Evolutionary conservation across 305 asterid genomes (phyloP).

Genomic region (Fraxinus sp.): DNA sequence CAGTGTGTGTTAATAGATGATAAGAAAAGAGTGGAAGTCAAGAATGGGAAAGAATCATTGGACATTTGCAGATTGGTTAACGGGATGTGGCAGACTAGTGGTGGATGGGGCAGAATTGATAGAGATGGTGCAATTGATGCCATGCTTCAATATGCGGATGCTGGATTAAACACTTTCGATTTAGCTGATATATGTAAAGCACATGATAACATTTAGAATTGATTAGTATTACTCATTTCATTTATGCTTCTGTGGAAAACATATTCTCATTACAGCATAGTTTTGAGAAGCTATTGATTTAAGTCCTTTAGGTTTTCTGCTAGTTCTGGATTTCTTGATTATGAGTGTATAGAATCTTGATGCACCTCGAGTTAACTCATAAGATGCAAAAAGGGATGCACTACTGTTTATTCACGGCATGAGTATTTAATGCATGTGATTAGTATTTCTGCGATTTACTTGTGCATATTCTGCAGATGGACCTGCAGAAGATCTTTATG

Average conservation of each 20-base stretch:
- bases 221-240: neutral
- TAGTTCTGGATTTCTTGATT: neutral
- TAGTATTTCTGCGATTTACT: neutral
- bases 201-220: slow-evolving; percentile 7
- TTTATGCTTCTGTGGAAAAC: neutral
- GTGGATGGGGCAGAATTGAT: slow-evolving; percentile 80
- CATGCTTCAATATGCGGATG: slow-evolving; percentile 73
- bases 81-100: slow-evolving; percentile 88
- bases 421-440: neutral
- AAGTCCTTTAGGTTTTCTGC: neutral
- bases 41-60: slow-evolving; percentile 70
- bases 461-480: slow-evolving; percentile 60
- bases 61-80: slow-evolving; percentile 77
- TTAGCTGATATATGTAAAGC: slow-evolving; percentile 81
- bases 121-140: slow-evolving; percentile 59
- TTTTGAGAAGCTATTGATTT: neutral
- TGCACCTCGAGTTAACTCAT: neutral
- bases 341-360: neutral
- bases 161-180: slow-evolving; percentile 75
- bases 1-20: slow-evolving; percentile 53
- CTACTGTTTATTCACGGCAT: neutral
- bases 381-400: neutral
- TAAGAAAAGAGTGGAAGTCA: slow-evolving; percentile 47
- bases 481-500: slow-evolving; percentile 97
- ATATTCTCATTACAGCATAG: neutral